Conservation (phyloP, 2,329 filamentous ascomycete species). For the Trichoderma sp. region DNA sequence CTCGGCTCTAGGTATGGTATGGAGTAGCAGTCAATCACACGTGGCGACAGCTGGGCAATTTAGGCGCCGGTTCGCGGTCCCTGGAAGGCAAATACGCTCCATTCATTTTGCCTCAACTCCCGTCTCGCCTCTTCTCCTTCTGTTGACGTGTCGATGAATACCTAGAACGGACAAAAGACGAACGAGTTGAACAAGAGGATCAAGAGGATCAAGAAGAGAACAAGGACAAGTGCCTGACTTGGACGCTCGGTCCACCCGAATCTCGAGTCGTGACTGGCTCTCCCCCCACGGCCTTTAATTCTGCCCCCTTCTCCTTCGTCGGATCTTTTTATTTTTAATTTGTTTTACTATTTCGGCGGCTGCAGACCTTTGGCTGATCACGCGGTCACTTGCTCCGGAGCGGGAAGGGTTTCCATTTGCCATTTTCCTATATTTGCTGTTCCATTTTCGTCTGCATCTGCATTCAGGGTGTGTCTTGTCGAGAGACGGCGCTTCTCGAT, state of each 20-base stretch:
- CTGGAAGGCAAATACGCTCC: slow-evolving; percentile 6
- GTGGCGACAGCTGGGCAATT: slow-evolving; percentile 8
- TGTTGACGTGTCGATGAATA: not conserved
- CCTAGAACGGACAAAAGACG: not conserved
- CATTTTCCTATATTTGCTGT: not conserved
- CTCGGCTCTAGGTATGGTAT: not conserved
- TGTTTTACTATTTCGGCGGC: not conserved
- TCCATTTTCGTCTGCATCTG: too few relatives aligned
- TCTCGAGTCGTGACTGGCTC: slow-evolving; percentile 6
- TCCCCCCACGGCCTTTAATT: slow-evolving; percentile 8
- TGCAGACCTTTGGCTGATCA: slow-evolving; percentile 20
- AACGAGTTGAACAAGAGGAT: too few relatives aligned
- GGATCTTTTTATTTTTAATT: not conserved
- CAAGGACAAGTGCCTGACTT: not conserved
- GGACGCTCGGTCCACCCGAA: slow-evolving; percentile 8
- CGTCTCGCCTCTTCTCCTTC: not conserved
- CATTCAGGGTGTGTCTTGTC: too few relatives aligned
- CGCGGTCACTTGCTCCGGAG: slow-evolving; percentile 13
- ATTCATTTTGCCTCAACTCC: not conserved
- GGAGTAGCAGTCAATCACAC: not conserved
- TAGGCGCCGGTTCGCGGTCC: slow-evolving; percentile 18
- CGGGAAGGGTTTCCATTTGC: not conserved
- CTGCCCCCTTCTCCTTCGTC: too few relatives aligned
- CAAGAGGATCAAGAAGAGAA: not conserved
- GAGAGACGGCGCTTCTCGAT: not conserved